A percentile compares a stretch with the other conserved stretches of the same genome.
Evolutionary conservation across 768 basidiomycete genomes (phyloP).

Genomic region (Suillus ampliporus): DNA sequence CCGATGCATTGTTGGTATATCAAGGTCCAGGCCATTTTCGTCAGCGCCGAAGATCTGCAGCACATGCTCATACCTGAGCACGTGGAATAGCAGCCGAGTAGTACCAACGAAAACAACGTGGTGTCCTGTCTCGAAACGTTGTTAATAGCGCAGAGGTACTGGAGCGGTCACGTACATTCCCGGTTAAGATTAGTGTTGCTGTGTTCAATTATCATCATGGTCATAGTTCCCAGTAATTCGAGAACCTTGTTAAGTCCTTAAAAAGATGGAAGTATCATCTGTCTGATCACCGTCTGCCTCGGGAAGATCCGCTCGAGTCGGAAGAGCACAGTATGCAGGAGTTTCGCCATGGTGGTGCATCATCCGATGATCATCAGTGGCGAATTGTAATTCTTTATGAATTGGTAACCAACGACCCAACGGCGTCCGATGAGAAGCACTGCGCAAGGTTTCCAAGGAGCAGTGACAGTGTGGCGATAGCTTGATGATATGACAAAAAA

Average conservation of each 20-base stretch:
- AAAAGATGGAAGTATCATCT: no score
- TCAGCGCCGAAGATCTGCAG: slow-evolving; percentile 17
- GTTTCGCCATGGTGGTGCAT: slow-evolving; percentile 40
- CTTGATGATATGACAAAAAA: slow-evolving; percentile 35
- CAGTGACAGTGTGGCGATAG: neutral
- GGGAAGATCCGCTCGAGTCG: no score
- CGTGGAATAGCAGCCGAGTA: slow-evolving; percentile 42
- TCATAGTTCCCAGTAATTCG: no score
- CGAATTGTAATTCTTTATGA: slow-evolving; percentile 35
- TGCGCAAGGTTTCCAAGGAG: slow-evolving; percentile 31
- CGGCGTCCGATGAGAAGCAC: slow-evolving; percentile 41
- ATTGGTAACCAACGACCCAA: slow-evolving; percentile 39
- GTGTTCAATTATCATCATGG: no score
- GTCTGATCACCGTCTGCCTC: no score
- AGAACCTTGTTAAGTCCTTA: no score
- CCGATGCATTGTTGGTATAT: neutral
- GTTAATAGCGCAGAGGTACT: neutral
- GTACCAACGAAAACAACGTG: neutral
- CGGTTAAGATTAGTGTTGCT: no score
- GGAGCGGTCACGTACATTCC: neutral
- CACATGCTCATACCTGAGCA: slow-evolving; percentile 44
- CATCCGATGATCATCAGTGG: slow-evolving; percentile 40
- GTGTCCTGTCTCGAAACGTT: neutral
- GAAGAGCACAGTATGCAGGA: slow-evolving; percentile 11
- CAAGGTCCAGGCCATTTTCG: neutral